Evolutionary conservation across 495 filamentous ascomycete genomes (phyloP).

Genomic region (Podospora didyma): DNA sequence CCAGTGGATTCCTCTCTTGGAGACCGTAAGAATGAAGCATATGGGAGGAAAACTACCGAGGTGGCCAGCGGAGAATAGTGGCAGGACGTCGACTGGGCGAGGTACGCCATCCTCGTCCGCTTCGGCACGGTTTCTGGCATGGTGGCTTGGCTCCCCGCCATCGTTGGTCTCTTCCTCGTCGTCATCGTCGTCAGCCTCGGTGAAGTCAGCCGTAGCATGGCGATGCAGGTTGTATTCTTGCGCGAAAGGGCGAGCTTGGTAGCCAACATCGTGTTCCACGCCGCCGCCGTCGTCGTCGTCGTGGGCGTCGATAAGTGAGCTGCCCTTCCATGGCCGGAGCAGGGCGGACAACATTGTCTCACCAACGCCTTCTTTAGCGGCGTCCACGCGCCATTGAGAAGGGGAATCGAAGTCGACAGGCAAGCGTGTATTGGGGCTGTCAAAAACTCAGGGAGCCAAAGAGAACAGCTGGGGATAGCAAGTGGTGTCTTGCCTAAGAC

Average conservation of each 20-base stretch:
- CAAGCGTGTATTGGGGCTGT: too few relatives aligned
- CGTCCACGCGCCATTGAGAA: constrained; percentile 28
- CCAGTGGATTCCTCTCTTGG: neutral
- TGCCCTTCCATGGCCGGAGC: constrained; percentile 36
- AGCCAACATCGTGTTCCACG: constrained; percentile 26
- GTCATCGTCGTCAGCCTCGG: constrained; percentile 50
- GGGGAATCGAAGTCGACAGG: neutral
- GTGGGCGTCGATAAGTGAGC: constrained; percentile 16
- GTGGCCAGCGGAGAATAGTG: constrained; percentile 77
- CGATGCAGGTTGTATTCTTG: constrained; percentile 36
- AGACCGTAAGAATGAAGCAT: neutral
- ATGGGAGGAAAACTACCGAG: constrained; percentile 53
- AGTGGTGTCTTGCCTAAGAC: too few relatives aligned
- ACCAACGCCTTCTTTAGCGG: constrained; percentile 17
- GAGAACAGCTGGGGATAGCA: too few relatives aligned
- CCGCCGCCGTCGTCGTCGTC: constrained; percentile 12
- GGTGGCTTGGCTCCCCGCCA: constrained; percentile 27
- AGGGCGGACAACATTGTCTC: constrained; percentile 40
- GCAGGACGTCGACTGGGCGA: constrained; percentile 63
- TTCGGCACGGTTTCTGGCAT: constrained; percentile 16
- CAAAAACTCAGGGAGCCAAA: too few relatives aligned
- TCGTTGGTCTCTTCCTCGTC: constrained; percentile 42
- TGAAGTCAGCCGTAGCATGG: constrained; percentile 56
- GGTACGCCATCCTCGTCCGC: constrained; percentile 50
- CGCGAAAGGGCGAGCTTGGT: constrained; percentile 29